phyloP scores from a whole-genome alignment of 257 asterid genomes.

The Plantago major region DNA sequence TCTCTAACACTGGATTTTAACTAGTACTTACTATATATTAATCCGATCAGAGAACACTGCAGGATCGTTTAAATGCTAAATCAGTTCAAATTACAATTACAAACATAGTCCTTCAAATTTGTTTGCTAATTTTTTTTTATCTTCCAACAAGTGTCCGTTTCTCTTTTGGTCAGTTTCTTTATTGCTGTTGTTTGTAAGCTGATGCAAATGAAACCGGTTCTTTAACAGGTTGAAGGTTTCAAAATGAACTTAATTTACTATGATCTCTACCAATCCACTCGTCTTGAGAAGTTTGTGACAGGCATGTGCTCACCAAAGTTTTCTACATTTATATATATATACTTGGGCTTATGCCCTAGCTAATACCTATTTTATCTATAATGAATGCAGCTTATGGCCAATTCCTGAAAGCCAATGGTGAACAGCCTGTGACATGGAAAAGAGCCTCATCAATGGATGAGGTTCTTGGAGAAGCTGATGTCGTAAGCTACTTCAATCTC shows the following conservation, averaged over 20 bases:
- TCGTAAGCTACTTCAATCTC: constrained; percentile 40
- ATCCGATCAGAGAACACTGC: too few relatives aligned
- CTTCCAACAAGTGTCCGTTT: too few relatives aligned
- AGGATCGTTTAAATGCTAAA: neutral
- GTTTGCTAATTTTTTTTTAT: too few relatives aligned
- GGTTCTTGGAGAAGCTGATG: constrained; percentile 85
- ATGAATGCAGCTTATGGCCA: constrained; percentile 74
- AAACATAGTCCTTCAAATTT: too few relatives aligned
- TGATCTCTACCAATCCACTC: constrained; percentile 95
- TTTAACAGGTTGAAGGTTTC: constrained; percentile 86
- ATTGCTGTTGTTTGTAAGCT: constrained; percentile 14
- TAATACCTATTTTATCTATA: neutral
- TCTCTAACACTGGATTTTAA: too few relatives aligned
- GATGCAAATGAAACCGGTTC: neutral
- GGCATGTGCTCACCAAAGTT: constrained; percentile 36
- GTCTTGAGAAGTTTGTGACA: constrained; percentile 88
- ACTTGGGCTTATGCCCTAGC: constrained; percentile 3
- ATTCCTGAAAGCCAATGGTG: constrained; percentile 89
- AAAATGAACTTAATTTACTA: constrained; percentile 92
- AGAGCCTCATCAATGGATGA: constrained; percentile 88
- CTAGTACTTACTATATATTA: too few relatives aligned
- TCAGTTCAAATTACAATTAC: neutral
- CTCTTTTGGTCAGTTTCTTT: too few relatives aligned
- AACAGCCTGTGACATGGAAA: constrained; percentile 87
- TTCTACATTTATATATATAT: neutral